phyloP scores from a whole-genome alignment of 495 filamentous ascomycete genomes.

The Aspergillus nidulans region DNA sequence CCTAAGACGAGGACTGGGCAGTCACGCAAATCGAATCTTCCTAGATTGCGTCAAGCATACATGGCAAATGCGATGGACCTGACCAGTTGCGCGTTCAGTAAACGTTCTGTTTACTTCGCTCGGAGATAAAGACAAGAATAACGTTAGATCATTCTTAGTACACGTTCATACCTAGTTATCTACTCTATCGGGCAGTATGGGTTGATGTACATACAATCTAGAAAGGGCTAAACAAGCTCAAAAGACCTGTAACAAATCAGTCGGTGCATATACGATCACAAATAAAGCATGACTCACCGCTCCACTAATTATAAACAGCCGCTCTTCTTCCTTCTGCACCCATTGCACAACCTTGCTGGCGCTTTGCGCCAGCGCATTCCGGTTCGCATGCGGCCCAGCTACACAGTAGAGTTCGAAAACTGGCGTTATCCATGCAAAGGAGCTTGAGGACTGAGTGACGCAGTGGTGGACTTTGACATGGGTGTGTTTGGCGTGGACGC shows the following conservation, averaged over 20 bases:
- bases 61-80: too few species aligned
- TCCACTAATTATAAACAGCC: slow-evolving; percentile 91
- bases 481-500: slow-evolving; percentile 74
- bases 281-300: slow-evolving; percentile 51
- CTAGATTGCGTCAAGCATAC: background rate
- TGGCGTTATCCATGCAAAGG: slow-evolving; percentile 86
- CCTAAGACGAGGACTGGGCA: too few species aligned
- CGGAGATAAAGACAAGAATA: too few species aligned
- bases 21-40: background rate
- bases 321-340: slow-evolving; percentile 85
- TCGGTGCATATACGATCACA: background rate
- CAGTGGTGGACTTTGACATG: slow-evolving; percentile 83
- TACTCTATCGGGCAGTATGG: too few species aligned
- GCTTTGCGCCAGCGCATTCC: slow-evolving; percentile 75
- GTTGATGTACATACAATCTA: too few species aligned
- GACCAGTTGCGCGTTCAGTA: too few species aligned
- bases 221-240: background rate
- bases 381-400: slow-evolving; percentile 69
- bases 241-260: slow-evolving; percentile 22
- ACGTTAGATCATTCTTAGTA: too few species aligned
- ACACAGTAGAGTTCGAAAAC: slow-evolving; percentile 92
- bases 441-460: slow-evolving; percentile 65
- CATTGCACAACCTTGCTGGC: slow-evolving; percentile 85
- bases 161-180: too few species aligned
- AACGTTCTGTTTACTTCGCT: too few species aligned